Evolutionary conservation across 1,139 yeast species (phyloP).

Genomic region (Yueomyces sp.): DNA sequence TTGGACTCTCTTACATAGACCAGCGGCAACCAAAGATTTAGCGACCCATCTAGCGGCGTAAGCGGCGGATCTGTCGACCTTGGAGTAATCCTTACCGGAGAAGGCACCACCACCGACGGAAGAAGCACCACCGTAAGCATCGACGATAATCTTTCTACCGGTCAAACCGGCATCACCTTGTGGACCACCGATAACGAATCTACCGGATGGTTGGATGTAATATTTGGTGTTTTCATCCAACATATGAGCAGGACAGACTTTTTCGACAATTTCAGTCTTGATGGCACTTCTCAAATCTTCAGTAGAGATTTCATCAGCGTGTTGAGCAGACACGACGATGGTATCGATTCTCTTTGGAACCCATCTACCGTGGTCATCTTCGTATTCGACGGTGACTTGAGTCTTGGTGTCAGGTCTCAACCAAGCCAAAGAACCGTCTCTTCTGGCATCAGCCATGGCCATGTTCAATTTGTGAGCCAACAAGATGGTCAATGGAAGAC

Average conservation of each 20-base stretch:
- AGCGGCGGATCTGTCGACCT: constrained; percentile 99
- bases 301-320: constrained; percentile 88
- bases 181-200: constrained; percentile 99
- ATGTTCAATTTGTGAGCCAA: constrained; percentile 93
- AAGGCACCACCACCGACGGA: constrained; percentile 99
- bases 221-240: constrained; percentile 90
- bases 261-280: constrained; percentile 67
- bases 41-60: constrained; percentile 99
- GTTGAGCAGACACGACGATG: constrained; percentile 94
- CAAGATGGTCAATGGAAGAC: constrained; percentile 87
- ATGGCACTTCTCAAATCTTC: constrained; percentile 79
- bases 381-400: constrained; percentile 96
- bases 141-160: constrained; percentile 98
- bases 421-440: constrained; percentile 90
- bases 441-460: constrained; percentile 94
- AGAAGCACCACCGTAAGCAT: constrained; percentile 99
- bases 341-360: constrained; percentile 95
- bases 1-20: constrained; percentile 91
- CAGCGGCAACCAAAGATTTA: constrained; percentile 89
- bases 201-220: constrained; percentile 99
- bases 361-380: constrained; percentile 88
- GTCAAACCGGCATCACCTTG: constrained; percentile 99
- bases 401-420: constrained; percentile 99
- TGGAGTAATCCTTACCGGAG: constrained; percentile 99
- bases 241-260: constrained; percentile 82